phyloP scores from a whole-genome alignment of 2,329 filamentous ascomycete species.

The Achaetomium macrosporum region DNA sequence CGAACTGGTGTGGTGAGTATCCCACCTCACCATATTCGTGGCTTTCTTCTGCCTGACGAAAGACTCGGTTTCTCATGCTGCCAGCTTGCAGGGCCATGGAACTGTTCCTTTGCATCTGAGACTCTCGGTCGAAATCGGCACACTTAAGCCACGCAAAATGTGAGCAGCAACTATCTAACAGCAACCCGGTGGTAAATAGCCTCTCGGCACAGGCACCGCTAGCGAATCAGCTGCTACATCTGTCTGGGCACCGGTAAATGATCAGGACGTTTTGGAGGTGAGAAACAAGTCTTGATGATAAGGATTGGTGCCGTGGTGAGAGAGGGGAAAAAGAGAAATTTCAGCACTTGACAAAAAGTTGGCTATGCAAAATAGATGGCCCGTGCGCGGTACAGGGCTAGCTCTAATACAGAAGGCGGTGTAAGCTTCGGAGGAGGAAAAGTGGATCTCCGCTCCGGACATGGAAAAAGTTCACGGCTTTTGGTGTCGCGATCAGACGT shows the following conservation, averaged over 20 bases:
- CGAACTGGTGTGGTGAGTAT: too few species aligned
- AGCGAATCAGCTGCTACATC: slow-evolving; percentile 87
- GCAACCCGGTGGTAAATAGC: slow-evolving; percentile 61
- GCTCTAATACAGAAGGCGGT: slow-evolving; percentile 19
- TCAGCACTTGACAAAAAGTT: slow-evolving; percentile 13
- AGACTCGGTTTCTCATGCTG: too few species aligned
- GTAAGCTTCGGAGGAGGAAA: background rate
- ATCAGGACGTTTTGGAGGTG: slow-evolving; percentile 72
- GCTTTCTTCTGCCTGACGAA: too few species aligned
- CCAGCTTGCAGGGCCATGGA: too few species aligned
- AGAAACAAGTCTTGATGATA: slow-evolving; percentile 82
- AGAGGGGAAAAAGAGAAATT: slow-evolving; percentile 25
- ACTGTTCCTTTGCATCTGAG: too few species aligned
- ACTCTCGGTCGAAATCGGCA: too few species aligned
- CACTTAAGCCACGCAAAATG: slow-evolving; percentile 41
- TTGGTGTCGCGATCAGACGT: slow-evolving; percentile 4
- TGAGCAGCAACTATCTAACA: slow-evolving; percentile 97
- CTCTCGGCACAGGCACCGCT: slow-evolving; percentile 71
- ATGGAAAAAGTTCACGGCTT: slow-evolving; percentile 29
- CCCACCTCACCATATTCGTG: too few species aligned
- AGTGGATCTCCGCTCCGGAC: too few species aligned
- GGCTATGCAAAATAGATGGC: slow-evolving; percentile 1
- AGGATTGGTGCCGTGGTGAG: slow-evolving; percentile 70
- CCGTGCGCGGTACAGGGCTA: background rate
- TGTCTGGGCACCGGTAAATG: slow-evolving; percentile 89